These are phyloP conservation scores for Bromus sterilis DNA, from an alignment of 176 grass and related monocot genomes.

Conservation along the genomic window DNA sequence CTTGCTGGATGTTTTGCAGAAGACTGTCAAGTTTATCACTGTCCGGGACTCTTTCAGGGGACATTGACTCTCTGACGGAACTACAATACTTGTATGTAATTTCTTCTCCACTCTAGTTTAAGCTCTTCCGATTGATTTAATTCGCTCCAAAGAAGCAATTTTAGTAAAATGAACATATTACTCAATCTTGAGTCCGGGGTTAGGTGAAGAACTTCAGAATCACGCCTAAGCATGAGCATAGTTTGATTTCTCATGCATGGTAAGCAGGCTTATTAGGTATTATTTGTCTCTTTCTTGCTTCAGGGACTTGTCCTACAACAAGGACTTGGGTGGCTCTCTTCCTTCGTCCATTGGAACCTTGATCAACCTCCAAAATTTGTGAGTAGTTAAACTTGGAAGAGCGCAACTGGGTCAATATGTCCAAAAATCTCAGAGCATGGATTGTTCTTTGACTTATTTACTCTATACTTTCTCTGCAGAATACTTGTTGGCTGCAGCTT, in stretches of 20 bases:
- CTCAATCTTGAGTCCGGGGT: neutral
- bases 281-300: neutral
- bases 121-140: neutral
- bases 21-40: conserved; percentile 55
- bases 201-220: neutral
- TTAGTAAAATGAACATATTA: neutral
- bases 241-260: neutral
- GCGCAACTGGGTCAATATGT: neutral
- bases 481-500: conserved; percentile 79
- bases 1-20: conserved; percentile 31
- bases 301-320: conserved; percentile 90
- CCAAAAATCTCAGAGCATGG: neutral
- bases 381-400: conserved; percentile 3
- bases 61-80: conserved; percentile 50
- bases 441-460: neutral
- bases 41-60: conserved; percentile 60
- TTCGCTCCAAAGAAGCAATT: neutral
- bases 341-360: conserved; percentile 59
- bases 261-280: neutral
- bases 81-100: conserved; percentile 44
- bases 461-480: conserved; percentile 31
- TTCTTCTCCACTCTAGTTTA: neutral
- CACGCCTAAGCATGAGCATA: neutral
- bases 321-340: conserved; percentile 38
- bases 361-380: conserved; percentile 61